Percentiles rank a stretch among this genome's conserved stretches.
phyloP scores from a whole-genome alignment of 2,329 filamentous ascomycete species.

The Fusarium piperis region DNA sequence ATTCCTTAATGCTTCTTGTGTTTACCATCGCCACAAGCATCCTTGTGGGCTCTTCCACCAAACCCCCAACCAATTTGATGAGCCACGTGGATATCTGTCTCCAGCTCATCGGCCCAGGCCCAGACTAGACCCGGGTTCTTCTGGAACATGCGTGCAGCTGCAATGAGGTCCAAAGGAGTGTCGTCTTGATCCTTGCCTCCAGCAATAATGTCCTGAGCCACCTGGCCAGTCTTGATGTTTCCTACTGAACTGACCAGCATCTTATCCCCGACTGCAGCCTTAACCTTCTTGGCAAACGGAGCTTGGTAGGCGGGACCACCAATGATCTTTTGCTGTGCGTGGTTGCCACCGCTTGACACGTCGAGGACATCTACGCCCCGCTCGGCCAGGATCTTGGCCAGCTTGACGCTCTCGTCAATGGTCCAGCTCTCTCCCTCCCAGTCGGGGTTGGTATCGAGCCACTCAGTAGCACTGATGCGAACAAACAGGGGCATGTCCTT shows the following conservation, averaged over 20 bases:
- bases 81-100: slow-evolving; percentile 56
- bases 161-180: slow-evolving; percentile 58
- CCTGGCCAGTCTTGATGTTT: slow-evolving; percentile 54
- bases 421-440: slow-evolving; percentile 72
- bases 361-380: slow-evolving; percentile 80
- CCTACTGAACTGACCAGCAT: slow-evolving; percentile 59
- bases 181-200: slow-evolving; percentile 46
- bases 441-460: slow-evolving; percentile 70
- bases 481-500: slow-evolving; percentile 76
- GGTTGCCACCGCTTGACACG: slow-evolving; percentile 73
- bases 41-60: slow-evolving; percentile 48
- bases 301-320: slow-evolving; percentile 75
- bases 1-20: neutral
- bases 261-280: slow-evolving; percentile 73
- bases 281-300: slow-evolving; percentile 74
- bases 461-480: slow-evolving; percentile 79
- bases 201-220: slow-evolving; percentile 60
- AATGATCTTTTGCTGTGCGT: slow-evolving; percentile 66
- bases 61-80: slow-evolving; percentile 68
- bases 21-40: neutral
- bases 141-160: slow-evolving; percentile 64
- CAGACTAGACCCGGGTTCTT: slow-evolving; percentile 68
- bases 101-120: slow-evolving; percentile 64
- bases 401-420: slow-evolving; percentile 67
- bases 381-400: slow-evolving; percentile 71